Evolutionary conservation across 2,329 filamentous ascomycete genomes (phyloP), one percentile per base, ranked within the genome.

Genomic region (Pyricularia pennisetigena): DNA sequence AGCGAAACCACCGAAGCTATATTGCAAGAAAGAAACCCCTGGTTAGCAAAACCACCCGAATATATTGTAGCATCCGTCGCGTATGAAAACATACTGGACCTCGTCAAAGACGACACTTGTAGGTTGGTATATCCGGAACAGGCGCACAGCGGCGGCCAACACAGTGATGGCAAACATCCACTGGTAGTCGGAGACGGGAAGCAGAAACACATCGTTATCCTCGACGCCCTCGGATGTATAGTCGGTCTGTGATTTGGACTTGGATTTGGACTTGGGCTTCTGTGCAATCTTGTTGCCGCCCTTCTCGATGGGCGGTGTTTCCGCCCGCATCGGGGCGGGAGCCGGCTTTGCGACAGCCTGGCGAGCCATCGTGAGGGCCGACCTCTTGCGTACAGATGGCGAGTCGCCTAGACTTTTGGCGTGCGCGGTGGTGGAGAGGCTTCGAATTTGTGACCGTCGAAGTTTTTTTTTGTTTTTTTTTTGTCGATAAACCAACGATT

Each of bases 61-160:
- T 72, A 49, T 54, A n/a, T n/a, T 16, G 23, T 2, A 57, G 20
- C 16, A 63, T 49, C 20, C 57, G 65, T 49, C 6, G 66, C 59
- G 26, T 66, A 68, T 68, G 28, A 69, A n/a, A 65, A 88, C 93
- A 78, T 87, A 97, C 93, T 99, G 95, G 78, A 99, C 95, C 83
- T 99, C 95, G 79, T 99, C 95, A 78, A 99, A 99, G 73, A 99
- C 95, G 70, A 99, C 95, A 75, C 94, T 97, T 75, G 88, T 90
- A 68, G 95, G 95, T 78, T 97, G 93, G 78, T 96, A 97, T 81
- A 99, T 97, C 76, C 93, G 89, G 83, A 97, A 99, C 71, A 98
- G 81, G 72, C 95, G 91, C 72, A 99, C 92, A 72, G 89, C 81
- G 68, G 90, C 85, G 66, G 91, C 92, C 71, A 97, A 74, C 23